Percentiles rank a stretch among this genome's conserved stretches.
These are phyloP conservation scores for Phytophthora vignae DNA, from an alignment of 352 stramenopile species.

Conservation along the genomic window DNA sequence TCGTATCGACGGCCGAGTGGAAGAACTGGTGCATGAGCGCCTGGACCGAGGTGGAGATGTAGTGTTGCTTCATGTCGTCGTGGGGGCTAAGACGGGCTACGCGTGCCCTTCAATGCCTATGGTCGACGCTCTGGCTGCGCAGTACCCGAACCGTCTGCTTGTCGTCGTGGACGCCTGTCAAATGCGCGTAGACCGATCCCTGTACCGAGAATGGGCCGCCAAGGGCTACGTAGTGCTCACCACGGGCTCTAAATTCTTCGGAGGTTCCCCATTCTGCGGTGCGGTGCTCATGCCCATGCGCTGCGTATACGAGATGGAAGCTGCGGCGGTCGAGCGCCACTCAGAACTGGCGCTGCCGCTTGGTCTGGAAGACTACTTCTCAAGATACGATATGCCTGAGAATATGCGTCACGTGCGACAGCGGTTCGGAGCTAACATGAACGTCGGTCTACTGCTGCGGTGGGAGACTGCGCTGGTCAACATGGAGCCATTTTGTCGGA, in stretches of 20 bases:
- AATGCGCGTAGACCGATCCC: conserved; percentile 72
- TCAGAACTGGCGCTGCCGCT: conserved; percentile 71
- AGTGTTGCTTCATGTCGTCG: conserved; percentile 86
- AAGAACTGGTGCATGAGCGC: conserved; percentile 52
- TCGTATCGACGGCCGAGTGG: conserved; percentile 53
- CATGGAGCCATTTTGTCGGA: conserved; percentile 82
- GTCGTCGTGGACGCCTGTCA: conserved; percentile 91
- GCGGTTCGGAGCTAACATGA: conserved; percentile 66
- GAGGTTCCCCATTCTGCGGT: conserved; percentile 86
- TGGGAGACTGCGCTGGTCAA: conserved; percentile 84
- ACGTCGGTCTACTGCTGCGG: conserved; percentile 79
- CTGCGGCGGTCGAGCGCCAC: conserved; percentile 58
- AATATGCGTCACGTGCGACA: conserved; percentile 72
- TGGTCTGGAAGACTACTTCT: conserved; percentile 88
- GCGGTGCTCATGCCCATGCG: conserved; percentile 83
- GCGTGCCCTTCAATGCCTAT: conserved; percentile 75
- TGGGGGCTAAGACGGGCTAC: conserved; percentile 89
- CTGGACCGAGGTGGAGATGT: conserved; percentile 55
- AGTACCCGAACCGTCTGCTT: conserved; percentile 76
- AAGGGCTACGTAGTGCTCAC: conserved; percentile 81
- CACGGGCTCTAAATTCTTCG: conserved; percentile 92
- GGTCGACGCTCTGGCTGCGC: conserved; percentile 55
- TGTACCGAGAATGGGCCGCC: conserved; percentile 69
- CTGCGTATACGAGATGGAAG: conserved; percentile 85
- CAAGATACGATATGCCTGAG: conserved; percentile 74